Evolutionary conservation across 768 basidiomycete species (phyloP).

Genomic region (Strobilomyces confusus): DNA sequence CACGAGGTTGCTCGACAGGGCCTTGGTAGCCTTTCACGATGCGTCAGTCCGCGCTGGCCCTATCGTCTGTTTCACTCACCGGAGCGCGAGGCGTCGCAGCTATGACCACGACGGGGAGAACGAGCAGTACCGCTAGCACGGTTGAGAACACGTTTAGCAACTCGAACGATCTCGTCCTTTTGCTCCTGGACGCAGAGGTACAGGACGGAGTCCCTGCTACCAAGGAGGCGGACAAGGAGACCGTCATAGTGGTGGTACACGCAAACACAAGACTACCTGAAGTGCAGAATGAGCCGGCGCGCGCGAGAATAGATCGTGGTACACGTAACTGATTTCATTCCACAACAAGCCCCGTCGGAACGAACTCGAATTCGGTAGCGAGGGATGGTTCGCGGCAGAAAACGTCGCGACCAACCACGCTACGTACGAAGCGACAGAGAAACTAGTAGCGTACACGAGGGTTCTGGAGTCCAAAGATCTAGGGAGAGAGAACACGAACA

Average conservation of each 20-base stretch:
- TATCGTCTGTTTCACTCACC: constrained; percentile 32
- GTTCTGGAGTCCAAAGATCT: constrained; percentile 52
- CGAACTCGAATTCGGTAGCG: constrained; percentile 32
- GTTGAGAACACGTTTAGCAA: constrained; percentile 51
- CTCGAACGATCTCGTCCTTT: constrained; percentile 54
- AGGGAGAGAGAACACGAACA: constrained; percentile 51
- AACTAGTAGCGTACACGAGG: constrained; percentile 51
- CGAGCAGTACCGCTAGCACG: constrained; percentile 43
- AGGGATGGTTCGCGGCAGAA: constrained; percentile 46
- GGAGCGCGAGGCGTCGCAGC: constrained; percentile 41
- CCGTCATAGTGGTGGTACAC: constrained; percentile 61
- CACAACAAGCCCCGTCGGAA: constrained; percentile 48
- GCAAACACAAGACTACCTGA: constrained; percentile 58
- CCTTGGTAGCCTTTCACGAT: constrained; percentile 4
- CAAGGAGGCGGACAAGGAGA: constrained; percentile 62
- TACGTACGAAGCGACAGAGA: constrained; percentile 59
- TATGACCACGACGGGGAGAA: constrained; percentile 57
- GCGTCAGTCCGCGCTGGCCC: constrained; percentile 12
- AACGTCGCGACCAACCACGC: constrained; percentile 54
- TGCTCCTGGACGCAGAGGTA: constrained; percentile 35
- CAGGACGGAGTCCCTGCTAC: constrained; percentile 32
- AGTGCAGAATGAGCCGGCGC: constrained; percentile 2
- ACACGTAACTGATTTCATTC: constrained; percentile 59
- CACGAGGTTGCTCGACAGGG: constrained; percentile 6
- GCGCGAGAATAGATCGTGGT: background rate